These are phyloP conservation scores for Syzygium malaccense DNA, from an alignment of 441 rosid species.

Conservation along the genomic window DNA sequence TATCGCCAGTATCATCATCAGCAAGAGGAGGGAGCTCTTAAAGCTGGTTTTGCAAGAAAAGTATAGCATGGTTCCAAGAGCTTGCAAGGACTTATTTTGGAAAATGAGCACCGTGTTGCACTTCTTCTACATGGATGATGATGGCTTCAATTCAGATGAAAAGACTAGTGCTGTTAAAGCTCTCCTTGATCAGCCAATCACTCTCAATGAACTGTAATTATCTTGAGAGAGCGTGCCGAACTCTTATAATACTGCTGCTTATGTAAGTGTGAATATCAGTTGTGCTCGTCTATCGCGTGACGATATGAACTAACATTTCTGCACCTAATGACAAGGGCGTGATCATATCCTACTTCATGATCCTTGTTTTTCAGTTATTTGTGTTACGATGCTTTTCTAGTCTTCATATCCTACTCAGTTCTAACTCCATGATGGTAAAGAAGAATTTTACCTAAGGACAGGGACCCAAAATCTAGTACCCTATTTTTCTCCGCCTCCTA, in stretches of 20 bases:
- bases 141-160: slow-evolving; percentile 63
- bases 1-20: slow-evolving; percentile 18
- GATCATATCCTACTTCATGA: background rate
- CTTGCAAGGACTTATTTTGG: slow-evolving; percentile 69
- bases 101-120: slow-evolving; percentile 68
- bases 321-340: background rate
- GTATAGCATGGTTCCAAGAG: slow-evolving; percentile 44
- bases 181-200: slow-evolving; percentile 36
- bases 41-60: slow-evolving; percentile 46
- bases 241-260: background rate
- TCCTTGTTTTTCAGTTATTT: background rate
- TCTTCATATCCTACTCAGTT: background rate
- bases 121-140: slow-evolving; percentile 62
- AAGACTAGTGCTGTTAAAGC: slow-evolving; percentile 38
- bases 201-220: slow-evolving; percentile 3
- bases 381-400: background rate
- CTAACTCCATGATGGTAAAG: background rate
- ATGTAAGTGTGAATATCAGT: background rate
- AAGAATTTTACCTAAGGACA: background rate
- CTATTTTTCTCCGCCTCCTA: background rate
- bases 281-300: background rate
- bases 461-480: background rate
- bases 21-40: slow-evolving; percentile 37
- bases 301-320: background rate
- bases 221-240: background rate